phyloP scores from a whole-genome alignment of 2,329 filamentous ascomycete genomes.

The Aspergillus fischeri region DNA sequence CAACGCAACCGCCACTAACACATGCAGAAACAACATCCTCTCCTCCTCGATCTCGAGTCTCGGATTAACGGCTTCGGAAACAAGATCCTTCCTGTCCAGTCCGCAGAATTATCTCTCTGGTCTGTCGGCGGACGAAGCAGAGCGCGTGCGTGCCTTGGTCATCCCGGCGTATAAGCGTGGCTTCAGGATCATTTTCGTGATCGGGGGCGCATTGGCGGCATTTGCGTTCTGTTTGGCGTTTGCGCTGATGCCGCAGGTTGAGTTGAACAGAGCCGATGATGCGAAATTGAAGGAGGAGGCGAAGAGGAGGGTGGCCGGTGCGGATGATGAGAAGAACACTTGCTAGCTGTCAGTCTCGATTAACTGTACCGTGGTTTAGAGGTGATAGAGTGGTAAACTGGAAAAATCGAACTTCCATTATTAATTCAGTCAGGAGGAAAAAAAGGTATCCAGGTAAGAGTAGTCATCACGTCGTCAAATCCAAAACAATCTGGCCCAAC shows the following conservation, averaged over 20 bases:
- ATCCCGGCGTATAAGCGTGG: slow-evolving; percentile 36
- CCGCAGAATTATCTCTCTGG: slow-evolving; percentile 27
- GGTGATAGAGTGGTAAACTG: too few relatives aligned
- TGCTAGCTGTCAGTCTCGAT: not conserved
- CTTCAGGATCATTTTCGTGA: slow-evolving; percentile 39
- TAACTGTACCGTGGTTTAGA: not conserved
- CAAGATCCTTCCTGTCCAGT: slow-evolving; percentile 25
- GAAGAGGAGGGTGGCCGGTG: slow-evolving; percentile 15
- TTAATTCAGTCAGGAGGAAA: not conserved
- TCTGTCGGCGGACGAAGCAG: slow-evolving; percentile 20
- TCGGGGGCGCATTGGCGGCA: slow-evolving; percentile 34
- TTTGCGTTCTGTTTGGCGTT: slow-evolving; percentile 32
- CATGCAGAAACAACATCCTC: slow-evolving; percentile 28
- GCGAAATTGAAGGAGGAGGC: slow-evolving; percentile 27
- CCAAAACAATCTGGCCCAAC: not conserved
- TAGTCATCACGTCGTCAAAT: not conserved
- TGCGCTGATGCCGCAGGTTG: slow-evolving; percentile 36
- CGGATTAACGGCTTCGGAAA: slow-evolving; percentile 17
- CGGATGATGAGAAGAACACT: slow-evolving; percentile 14
- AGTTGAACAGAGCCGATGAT: slow-evolving; percentile 26
- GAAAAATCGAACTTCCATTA: not conserved
- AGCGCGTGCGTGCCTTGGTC: slow-evolving; percentile 24
- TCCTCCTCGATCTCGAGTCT: slow-evolving; percentile 23
- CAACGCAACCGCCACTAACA: not conserved
- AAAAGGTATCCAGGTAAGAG: not conserved